These are phyloP conservation scores for Petunia secreta DNA, from an alignment of 257 asterid species.

Conservation along the genomic window DNA sequence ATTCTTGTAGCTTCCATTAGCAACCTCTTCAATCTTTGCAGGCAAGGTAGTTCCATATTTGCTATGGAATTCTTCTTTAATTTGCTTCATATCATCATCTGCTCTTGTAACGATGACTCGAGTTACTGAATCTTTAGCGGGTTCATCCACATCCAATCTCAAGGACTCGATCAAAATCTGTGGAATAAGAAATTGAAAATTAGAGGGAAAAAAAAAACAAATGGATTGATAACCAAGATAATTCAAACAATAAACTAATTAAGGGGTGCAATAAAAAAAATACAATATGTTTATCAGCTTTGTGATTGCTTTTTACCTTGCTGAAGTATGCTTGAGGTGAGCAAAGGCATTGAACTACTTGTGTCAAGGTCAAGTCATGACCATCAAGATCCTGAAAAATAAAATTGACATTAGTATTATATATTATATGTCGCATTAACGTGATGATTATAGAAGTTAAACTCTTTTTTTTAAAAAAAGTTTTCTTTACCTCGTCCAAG, in stretches of 20 bases:
- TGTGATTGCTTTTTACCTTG: constrained; percentile 45
- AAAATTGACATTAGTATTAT: not conserved
- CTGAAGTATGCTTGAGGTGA: constrained; percentile 59
- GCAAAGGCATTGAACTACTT: constrained; percentile 67
- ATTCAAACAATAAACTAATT: not conserved
- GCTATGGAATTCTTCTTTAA: constrained; percentile 54
- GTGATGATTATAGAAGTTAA: not conserved
- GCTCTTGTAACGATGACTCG: constrained; percentile 74
- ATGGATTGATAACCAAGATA: not conserved
- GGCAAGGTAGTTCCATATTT: constrained; percentile 49
- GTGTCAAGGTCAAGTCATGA: constrained; percentile 36
- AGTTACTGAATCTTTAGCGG: constrained; percentile 58
- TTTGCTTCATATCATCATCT: constrained; percentile 69
- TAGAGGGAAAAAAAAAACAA: not conserved
- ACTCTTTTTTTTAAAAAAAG: too few species aligned
- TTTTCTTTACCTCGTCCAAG: constrained; percentile 63
- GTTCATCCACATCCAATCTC: constrained; percentile 53
- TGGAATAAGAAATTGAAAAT: not conserved
- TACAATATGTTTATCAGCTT: not conserved
- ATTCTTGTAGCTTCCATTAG: constrained; percentile 78
- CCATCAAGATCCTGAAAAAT: constrained; percentile 57
- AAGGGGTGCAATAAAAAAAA: not conserved
- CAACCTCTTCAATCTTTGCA: constrained; percentile 61
- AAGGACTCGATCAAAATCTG: constrained; percentile 60
- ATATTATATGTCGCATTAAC: not conserved